Conservation (phyloP, 1,139 yeast genomes). For the Yamadazyma membranifaciens region DNA sequence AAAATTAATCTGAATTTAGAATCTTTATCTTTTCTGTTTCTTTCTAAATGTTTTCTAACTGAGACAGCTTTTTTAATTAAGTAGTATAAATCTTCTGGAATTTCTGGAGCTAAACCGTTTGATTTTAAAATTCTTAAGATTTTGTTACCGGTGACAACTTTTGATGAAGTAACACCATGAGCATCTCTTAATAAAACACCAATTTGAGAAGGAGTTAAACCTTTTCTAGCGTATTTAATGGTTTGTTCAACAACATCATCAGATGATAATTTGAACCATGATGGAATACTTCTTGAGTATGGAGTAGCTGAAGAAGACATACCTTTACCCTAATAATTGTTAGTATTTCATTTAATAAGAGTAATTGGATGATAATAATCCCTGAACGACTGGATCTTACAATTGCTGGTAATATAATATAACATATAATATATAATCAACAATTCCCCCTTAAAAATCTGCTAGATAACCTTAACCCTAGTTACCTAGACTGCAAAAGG, state of each 20-base stretch:
- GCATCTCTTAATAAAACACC: slow-evolving; percentile 99
- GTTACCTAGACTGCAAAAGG: not conserved
- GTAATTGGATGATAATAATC: slow-evolving; percentile 1
- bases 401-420: too few relatives aligned
- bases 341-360: slow-evolving; percentile 6
- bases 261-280: slow-evolving; percentile 98
- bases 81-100: slow-evolving; percentile 99
- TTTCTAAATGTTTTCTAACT: slow-evolving; percentile 99
- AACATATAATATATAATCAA: too few relatives aligned
- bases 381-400: slow-evolving; percentile 3
- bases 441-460: not conserved
- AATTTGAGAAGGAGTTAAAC: slow-evolving; percentile 98
- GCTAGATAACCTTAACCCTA: too few relatives aligned
- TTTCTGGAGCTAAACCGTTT: slow-evolving; percentile 99
- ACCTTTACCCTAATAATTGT: slow-evolving; percentile 84
- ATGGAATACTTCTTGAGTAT: slow-evolving; percentile 97
- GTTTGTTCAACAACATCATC: slow-evolving; percentile 97
- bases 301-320: slow-evolving; percentile 99
- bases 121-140: slow-evolving; percentile 98
- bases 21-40: slow-evolving; percentile 99
- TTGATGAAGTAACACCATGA: slow-evolving; percentile 98
- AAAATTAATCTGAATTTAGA: slow-evolving; percentile 99
- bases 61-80: slow-evolving; percentile 99
- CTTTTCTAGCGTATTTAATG: slow-evolving; percentile 99
- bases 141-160: slow-evolving; percentile 99